These are phyloP conservation scores for Penicillium robsamsonii DNA, from an alignment of 495 filamentous ascomycete species.

Conservation along the genomic window DNA sequence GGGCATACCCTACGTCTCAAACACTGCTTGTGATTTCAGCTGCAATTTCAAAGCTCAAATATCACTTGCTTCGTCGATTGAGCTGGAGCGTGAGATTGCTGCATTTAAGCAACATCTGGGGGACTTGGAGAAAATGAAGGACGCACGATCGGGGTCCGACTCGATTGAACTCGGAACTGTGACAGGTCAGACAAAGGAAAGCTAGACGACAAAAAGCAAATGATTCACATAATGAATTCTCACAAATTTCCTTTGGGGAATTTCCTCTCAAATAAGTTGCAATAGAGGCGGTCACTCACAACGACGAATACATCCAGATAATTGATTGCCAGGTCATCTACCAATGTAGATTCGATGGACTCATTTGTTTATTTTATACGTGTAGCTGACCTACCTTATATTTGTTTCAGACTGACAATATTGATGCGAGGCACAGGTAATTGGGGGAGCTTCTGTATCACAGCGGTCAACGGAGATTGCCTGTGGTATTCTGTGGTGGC, in stretches of 20 bases:
- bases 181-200: neutral
- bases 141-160: constrained; percentile 1
- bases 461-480: neutral
- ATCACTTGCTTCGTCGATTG: constrained; percentile 24
- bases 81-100: constrained; percentile 29
- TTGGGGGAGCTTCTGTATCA: neutral
- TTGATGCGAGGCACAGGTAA: neutral
- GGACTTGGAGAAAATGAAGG: constrained; percentile 18
- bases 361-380: neutral
- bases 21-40: constrained; percentile 32
- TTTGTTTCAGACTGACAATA: neutral
- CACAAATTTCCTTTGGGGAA: neutral
- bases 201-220: neutral
- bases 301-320: neutral
- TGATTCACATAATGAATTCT: neutral
- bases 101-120: constrained; percentile 16
- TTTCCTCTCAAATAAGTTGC: neutral
- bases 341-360: too few species aligned
- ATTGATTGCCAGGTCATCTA: neutral
- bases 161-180: neutral
- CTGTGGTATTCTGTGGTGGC: neutral
- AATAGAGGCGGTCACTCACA: neutral
- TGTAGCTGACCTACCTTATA: neutral
- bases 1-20: constrained; percentile 30
- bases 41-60: constrained; percentile 27